Conservation (phyloP, 257 asterid genomes). For the Salvia hispanica region DNA sequence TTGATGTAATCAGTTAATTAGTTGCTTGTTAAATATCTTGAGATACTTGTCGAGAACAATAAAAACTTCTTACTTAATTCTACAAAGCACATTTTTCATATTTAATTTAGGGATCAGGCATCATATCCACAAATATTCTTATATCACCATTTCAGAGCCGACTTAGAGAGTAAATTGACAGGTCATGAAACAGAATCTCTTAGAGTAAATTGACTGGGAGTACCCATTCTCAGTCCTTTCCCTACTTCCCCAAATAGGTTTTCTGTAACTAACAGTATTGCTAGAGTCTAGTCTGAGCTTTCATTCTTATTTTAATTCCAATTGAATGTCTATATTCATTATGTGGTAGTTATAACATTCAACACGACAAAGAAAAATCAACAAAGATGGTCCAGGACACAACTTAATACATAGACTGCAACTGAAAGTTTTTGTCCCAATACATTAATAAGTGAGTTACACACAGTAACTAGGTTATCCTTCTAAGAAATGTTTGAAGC, state of each 20-base stretch:
- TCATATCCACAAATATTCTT: not conserved
- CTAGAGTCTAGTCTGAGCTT: not conserved
- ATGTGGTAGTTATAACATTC: not conserved
- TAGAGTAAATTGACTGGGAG: constrained; percentile 12
- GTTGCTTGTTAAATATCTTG: not conserved
- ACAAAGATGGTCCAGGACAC: constrained; percentile 14
- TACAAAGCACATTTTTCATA: constrained; percentile 15
- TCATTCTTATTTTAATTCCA: constrained; percentile 15
- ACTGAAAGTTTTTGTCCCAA: constrained; percentile 16
- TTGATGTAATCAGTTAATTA: constrained; percentile 2
- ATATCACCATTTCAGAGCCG: not conserved
- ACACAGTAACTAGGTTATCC: constrained; percentile 26
- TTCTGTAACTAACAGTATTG: constrained; percentile 13
- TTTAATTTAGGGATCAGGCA: constrained; percentile 2
- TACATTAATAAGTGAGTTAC: constrained; percentile 7
- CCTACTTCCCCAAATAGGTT: constrained; percentile 7
- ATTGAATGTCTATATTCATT: constrained; percentile 9
- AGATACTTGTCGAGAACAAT: constrained; percentile 1
- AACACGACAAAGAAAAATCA: constrained; percentile 13
- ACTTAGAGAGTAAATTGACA: constrained; percentile 7
- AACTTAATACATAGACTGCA: constrained; percentile 10
- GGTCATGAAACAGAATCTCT: constrained; percentile 13
- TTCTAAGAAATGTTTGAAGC: constrained; percentile 19
- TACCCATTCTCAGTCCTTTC: constrained; percentile 17
- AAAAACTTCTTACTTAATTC: constrained; percentile 6